A percentile compares a stretch with the other conserved stretches of the same genome.
Evolutionary conservation across 345 rosid genomes (phyloP).

Genomic region (Rhodamnia rubescens): DNA sequence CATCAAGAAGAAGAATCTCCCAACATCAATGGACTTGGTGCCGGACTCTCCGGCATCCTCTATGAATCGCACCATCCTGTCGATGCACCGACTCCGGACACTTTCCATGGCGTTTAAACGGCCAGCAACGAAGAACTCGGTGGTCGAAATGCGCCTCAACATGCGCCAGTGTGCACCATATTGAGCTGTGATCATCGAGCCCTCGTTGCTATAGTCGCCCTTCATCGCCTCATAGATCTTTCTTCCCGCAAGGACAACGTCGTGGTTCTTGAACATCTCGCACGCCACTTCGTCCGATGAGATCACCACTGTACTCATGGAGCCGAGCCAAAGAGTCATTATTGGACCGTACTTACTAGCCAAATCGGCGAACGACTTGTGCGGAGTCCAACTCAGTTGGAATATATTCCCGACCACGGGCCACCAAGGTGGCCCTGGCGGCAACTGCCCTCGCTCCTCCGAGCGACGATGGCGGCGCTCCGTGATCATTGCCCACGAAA

Average conservation of each 20-base stretch:
- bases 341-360: constrained; percentile 49
- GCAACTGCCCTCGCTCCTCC: constrained; percentile 20
- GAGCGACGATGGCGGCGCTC: constrained; percentile 19
- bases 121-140: constrained; percentile 50
- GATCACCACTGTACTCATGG: constrained; percentile 60
- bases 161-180: constrained; percentile 77
- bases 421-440: constrained; percentile 64
- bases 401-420: constrained; percentile 63
- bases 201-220: constrained; percentile 37
- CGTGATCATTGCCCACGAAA: constrained; percentile 21
- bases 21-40: constrained; percentile 33
- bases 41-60: constrained; percentile 31
- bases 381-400: constrained; percentile 47
- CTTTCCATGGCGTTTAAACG: constrained; percentile 46
- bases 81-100: constrained; percentile 39
- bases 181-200: constrained; percentile 63
- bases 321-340: constrained; percentile 68
- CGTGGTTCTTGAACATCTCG: constrained; percentile 70
- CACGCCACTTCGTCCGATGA: constrained; percentile 57
- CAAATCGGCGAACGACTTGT: constrained; percentile 36
- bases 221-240: constrained; percentile 79
- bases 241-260: constrained; percentile 58
- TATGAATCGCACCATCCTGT: constrained; percentile 37
- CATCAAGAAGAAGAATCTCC: constrained; percentile 60
- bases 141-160: constrained; percentile 50